Evolutionary conservation across 805 yeast genomes (phyloP).

Genomic region (Sungouiozyma ichnusensis): DNA sequence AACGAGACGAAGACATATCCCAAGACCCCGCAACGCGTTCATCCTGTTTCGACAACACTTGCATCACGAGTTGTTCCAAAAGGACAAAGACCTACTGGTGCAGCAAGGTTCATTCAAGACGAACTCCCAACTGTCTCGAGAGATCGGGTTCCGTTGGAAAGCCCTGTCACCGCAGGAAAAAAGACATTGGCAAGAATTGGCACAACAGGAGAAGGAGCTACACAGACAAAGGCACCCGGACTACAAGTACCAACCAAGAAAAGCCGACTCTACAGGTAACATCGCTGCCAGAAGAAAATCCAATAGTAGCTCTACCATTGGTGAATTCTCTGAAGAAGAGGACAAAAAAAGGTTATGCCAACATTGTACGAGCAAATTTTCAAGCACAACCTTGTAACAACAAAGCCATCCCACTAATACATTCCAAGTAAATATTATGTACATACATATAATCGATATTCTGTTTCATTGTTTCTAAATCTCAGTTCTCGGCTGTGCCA

Average conservation of each 20-base stretch:
- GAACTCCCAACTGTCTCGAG: slow-evolving; percentile 43
- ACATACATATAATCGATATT: neutral
- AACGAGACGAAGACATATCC: slow-evolving; percentile 32
- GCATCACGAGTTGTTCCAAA: slow-evolving; percentile 42
- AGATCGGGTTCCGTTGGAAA: slow-evolving; percentile 38
- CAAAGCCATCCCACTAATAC: neutral
- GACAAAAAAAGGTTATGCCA: neutral
- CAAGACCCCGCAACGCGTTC: slow-evolving; percentile 68
- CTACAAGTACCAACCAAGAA: slow-evolving; percentile 62
- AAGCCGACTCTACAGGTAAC: neutral
- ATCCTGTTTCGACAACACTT: slow-evolving; percentile 77
- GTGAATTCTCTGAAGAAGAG: neutral
- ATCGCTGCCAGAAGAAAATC: neutral
- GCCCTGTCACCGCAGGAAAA: slow-evolving; percentile 43
- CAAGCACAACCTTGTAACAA: neutral
- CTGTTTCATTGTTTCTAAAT: neutral
- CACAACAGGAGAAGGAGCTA: slow-evolving; percentile 71
- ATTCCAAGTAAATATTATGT: too few species aligned
- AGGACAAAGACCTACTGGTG: slow-evolving; percentile 4
- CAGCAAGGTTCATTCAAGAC: slow-evolving; percentile 17
- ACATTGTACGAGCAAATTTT: neutral
- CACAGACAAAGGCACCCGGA: slow-evolving; percentile 84
- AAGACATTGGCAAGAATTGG: slow-evolving; percentile 69
- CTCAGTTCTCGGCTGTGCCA: neutral
- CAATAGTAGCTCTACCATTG: neutral